phyloP scores from a whole-genome alignment of 345 rosid genomes.

The Salix caprea region DNA sequence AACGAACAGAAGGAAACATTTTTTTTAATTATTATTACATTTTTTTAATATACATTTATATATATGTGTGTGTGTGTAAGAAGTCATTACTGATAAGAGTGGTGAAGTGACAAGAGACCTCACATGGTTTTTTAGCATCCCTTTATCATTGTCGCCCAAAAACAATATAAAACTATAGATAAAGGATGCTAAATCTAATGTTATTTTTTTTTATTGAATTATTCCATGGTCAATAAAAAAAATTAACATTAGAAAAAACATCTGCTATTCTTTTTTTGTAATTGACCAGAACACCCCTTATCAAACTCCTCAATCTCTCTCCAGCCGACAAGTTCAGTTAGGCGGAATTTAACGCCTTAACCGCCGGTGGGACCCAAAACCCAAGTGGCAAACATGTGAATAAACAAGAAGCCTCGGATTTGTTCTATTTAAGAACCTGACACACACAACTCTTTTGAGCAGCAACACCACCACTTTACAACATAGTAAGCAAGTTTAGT shows the following conservation, averaged over 20 bases:
- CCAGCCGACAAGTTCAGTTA: constrained; percentile 17
- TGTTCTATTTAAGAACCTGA: neutral
- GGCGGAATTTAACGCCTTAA: constrained; percentile 66
- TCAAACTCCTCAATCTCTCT: neutral
- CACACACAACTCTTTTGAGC: neutral
- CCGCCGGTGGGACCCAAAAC: constrained; percentile 58
- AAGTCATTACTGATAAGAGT: too few species aligned
- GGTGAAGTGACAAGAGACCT: too few species aligned
- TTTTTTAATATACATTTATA: too few species aligned
- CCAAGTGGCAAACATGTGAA: constrained; percentile 50
- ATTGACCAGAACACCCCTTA: constrained; percentile 32
- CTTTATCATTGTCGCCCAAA: too few species aligned
- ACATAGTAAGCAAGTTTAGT: neutral
- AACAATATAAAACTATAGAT: too few species aligned
- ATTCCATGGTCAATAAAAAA: too few species aligned
- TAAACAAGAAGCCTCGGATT: constrained; percentile 4
- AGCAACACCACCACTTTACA: neutral
- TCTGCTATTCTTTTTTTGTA: neutral
- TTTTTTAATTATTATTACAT: too few species aligned
- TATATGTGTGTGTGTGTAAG: too few species aligned
- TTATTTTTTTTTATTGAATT: too few species aligned
- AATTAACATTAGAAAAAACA: neutral
- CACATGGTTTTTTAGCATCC: too few species aligned
- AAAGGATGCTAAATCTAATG: too few species aligned
- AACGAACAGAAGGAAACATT: neutral